phyloP scores from a whole-genome alignment of 2,329 filamentous ascomycete genomes.

The Pseudogymnoascus sp. region DNA sequence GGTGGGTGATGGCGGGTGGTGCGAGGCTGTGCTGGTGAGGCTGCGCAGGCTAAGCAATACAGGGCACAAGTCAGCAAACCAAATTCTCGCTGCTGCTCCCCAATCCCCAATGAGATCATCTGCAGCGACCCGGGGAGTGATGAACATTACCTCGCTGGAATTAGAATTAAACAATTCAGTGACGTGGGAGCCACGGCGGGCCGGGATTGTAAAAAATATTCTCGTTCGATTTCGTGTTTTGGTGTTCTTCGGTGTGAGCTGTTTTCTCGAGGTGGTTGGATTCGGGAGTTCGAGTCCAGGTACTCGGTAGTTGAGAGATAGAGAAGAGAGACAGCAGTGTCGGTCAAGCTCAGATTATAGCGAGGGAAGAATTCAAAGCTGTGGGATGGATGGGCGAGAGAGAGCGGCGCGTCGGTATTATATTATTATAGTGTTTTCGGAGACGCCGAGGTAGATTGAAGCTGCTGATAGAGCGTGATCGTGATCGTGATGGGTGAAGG shows the following conservation, averaged over 20 bases:
- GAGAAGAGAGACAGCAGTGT: background rate
- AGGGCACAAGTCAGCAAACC: background rate
- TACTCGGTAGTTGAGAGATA: background rate
- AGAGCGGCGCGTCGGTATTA: background rate
- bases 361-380: background rate
- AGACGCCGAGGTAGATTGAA: background rate
- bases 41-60: conserved; percentile 2
- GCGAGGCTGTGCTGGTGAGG: conserved; percentile 5
- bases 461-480: background rate
- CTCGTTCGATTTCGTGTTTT: background rate
- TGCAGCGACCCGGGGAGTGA: background rate
- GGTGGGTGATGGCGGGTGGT: background rate
- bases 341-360: background rate
- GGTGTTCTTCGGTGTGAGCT: background rate
- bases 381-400: background rate
- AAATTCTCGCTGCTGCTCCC: background rate
- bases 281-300: background rate
- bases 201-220: background rate
- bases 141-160: background rate
- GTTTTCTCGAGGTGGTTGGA: background rate
- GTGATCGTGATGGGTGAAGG: background rate
- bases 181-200: background rate
- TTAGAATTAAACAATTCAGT: background rate
- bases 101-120: background rate
- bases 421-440: background rate